Conservation (phyloP, 257 asterid genomes). For the Fraxinus anomala region DNA sequence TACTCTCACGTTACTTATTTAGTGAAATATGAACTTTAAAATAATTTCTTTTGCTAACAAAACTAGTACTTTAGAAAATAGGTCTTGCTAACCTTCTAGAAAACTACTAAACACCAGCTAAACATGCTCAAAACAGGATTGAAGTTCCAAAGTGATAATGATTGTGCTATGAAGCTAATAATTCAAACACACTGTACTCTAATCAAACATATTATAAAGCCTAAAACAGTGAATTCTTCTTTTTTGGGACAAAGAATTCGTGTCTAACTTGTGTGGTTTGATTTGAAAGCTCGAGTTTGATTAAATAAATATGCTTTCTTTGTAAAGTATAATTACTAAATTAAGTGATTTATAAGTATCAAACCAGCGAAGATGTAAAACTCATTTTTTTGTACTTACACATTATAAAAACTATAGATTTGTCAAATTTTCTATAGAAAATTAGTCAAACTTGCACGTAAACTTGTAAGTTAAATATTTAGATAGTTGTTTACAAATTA, state of each 20-base stretch:
- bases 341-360: neutral
- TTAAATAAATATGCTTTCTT: too few species aligned
- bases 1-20: neutral
- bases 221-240: neutral
- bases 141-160: too few species aligned
- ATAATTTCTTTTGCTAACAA: neutral
- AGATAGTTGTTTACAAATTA: too few species aligned
- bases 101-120: too few species aligned
- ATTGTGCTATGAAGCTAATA: neutral
- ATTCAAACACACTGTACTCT: neutral
- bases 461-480: too few species aligned
- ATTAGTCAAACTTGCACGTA: too few species aligned
- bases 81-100: neutral
- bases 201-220: neutral
- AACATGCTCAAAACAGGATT: too few species aligned
- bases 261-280: too few species aligned
- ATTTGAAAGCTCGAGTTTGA: too few species aligned
- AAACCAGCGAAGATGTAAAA: neutral
- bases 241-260: neutral
- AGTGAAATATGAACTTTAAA: neutral
- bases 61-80: neutral
- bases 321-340: neutral
- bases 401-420: too few species aligned
- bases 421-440: too few species aligned
- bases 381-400: too few species aligned